Evolutionary conservation across 306 rosid genomes (phyloP).

Genomic region (Corylus americana): DNA sequence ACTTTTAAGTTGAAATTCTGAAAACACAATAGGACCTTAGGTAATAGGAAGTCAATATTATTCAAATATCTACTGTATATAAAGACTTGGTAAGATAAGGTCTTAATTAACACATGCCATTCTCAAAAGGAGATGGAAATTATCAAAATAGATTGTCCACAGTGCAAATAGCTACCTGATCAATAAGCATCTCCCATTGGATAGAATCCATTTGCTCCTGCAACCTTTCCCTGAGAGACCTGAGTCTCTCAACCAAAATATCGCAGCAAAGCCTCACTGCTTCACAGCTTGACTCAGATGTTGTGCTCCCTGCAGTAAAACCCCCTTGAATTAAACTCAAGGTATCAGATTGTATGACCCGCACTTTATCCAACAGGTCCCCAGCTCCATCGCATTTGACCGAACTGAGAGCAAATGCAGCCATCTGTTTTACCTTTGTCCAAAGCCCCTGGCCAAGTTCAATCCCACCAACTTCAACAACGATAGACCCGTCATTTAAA

Average conservation of each 20-base stretch:
- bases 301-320: constrained; percentile 83
- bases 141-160: background rate
- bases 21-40: background rate
- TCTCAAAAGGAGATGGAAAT: background rate
- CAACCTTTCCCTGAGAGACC: constrained; percentile 59
- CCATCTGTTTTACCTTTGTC: constrained; percentile 94
- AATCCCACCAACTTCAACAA: constrained; percentile 93
- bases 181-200: constrained; percentile 74
- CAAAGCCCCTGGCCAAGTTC: constrained; percentile 97
- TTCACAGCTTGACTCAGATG: constrained; percentile 92
- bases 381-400: constrained; percentile 52
- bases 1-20: background rate
- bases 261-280: constrained; percentile 80
- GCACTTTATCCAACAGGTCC: constrained; percentile 56
- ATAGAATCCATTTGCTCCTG: constrained; percentile 56
- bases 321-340: constrained; percentile 91
- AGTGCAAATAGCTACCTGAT: constrained; percentile 51
- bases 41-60: background rate
- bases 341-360: constrained; percentile 79
- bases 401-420: constrained; percentile 67
- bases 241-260: constrained; percentile 73
- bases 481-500: constrained; percentile 68
- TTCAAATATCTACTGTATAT: background rate
- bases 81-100: background rate
- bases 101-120: background rate